A percentile compares a stretch with the other conserved stretches of the same genome.
These are phyloP conservation scores for Rosa lucieae DNA, from an alignment of 306 rosid genomes.

Conservation along the genomic window DNA sequence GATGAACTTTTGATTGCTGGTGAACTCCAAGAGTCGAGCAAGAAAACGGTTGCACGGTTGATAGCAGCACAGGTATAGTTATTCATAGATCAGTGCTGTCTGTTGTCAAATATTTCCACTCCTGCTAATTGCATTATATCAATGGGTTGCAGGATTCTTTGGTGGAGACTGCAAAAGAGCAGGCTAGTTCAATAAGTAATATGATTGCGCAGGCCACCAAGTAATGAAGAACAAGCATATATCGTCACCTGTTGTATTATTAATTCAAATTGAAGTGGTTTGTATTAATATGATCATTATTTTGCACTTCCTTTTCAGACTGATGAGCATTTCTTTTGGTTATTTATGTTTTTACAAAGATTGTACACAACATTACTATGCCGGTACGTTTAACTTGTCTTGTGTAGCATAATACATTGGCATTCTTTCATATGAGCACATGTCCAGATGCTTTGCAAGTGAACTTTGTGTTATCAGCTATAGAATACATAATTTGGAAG, in stretches of 20 bases:
- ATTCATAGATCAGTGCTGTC: conserved; percentile 1
- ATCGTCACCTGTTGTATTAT: background rate
- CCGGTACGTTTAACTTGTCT: background rate
- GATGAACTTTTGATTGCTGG: conserved; percentile 94
- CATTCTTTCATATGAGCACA: background rate
- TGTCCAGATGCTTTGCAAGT: background rate
- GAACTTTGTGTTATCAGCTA: background rate
- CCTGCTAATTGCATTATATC: conserved; percentile 10
- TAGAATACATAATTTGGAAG: background rate
- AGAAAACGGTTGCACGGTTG: conserved; percentile 84
- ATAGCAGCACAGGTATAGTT: conserved; percentile 87
- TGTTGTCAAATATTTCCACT: background rate
- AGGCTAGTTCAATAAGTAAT: conserved; percentile 78
- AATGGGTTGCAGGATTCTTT: conserved; percentile 65
- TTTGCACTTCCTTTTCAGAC: background rate
- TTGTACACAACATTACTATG: background rate
- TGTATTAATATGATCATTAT: background rate
- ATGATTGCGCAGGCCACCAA: conserved; percentile 85
- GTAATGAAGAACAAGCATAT: conserved; percentile 20
- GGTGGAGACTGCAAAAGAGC: conserved; percentile 95
- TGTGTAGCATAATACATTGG: background rate
- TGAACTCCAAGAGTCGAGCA: conserved; percentile 96
- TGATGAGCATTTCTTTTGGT: conserved; percentile 1
- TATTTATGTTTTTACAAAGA: background rate
- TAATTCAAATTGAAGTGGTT: background rate